Conservation (phyloP, 441 rosid species). For the Euphorbia corollata region DNA sequence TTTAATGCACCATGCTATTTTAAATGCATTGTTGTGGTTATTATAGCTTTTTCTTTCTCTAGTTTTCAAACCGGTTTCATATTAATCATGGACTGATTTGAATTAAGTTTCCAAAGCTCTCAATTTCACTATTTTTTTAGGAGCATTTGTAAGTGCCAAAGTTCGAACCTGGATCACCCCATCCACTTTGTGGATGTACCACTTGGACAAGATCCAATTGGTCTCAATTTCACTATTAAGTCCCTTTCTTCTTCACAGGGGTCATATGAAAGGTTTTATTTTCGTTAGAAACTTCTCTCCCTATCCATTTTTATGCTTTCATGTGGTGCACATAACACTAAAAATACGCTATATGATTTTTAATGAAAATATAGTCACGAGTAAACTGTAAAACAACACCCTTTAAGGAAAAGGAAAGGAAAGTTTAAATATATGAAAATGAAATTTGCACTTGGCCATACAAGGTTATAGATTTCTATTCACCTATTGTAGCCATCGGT, state of each 20-base stretch:
- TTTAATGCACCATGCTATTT: not conserved
- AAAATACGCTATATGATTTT: not conserved
- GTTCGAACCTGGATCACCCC: too few relatives aligned
- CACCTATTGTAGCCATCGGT: conserved; percentile 17
- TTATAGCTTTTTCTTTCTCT: not conserved
- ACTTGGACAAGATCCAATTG: too few relatives aligned
- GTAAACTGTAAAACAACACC: not conserved
- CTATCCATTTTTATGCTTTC: not conserved
- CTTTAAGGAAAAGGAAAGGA: not conserved
- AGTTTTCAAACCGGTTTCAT: not conserved
- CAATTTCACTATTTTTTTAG: not conserved
- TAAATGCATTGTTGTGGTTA: not conserved
- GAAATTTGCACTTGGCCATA: not conserved
- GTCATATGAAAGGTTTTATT: not conserved
- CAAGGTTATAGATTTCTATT: conserved; percentile 6
- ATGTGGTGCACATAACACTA: not conserved
- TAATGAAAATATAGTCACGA: too few relatives aligned
- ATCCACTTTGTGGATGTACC: too few relatives aligned
- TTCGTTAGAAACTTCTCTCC: not conserved
- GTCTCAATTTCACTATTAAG: not conserved
- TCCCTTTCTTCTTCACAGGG: not conserved
- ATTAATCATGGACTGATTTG: not conserved
- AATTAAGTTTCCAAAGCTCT: not conserved
- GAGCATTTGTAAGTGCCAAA: too few relatives aligned
- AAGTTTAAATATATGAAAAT: not conserved